phyloP scores from a whole-genome alignment of 1,284 basidiomycete species.

The Leccinum fallax region DNA sequence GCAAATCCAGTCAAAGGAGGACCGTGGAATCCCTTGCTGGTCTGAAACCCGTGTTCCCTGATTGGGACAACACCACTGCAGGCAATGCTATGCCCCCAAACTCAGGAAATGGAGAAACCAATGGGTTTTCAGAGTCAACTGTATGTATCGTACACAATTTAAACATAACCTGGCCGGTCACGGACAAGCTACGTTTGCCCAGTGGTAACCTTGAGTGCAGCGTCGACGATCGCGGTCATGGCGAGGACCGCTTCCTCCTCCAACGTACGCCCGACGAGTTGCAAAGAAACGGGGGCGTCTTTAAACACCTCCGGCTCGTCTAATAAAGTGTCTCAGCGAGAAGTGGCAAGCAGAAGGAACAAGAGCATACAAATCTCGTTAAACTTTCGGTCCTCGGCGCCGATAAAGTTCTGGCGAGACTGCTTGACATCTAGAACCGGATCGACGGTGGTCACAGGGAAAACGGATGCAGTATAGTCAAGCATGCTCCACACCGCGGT shows the following conservation, averaged over 20 bases:
- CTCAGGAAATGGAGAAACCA: too few species aligned
- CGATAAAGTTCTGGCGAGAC: slow-evolving; percentile 47
- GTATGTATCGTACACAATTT: not conserved
- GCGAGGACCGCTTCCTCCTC: slow-evolving; percentile 74
- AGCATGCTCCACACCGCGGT: slow-evolving; percentile 69
- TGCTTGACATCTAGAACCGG: slow-evolving; percentile 47
- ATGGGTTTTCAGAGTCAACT: slow-evolving; percentile 22
- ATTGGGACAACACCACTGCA: slow-evolving; percentile 81
- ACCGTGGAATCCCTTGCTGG: too few species aligned
- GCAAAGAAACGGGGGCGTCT: slow-evolving; percentile 68
- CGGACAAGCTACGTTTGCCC: not conserved
- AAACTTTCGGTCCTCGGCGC: slow-evolving; percentile 46
- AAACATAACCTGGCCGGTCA: not conserved
- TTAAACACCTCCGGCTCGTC: slow-evolving; percentile 60
- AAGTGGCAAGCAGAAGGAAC: not conserved
- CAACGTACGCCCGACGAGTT: slow-evolving; percentile 65
- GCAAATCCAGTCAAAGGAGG: slow-evolving; percentile 66
- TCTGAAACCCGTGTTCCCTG: slow-evolving; percentile 61
- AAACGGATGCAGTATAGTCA: slow-evolving; percentile 64
- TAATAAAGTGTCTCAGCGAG: slow-evolving; percentile 28
- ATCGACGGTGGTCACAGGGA: slow-evolving; percentile 69
- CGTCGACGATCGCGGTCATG: slow-evolving; percentile 61
- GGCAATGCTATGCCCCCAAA: slow-evolving; percentile 71
- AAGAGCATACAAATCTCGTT: slow-evolving; percentile 57
- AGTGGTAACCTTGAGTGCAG: slow-evolving; percentile 31